These are phyloP conservation scores for Ensete ventricosum DNA, from an alignment of 176 grass and related monocot species.

Conservation along the genomic window DNA sequence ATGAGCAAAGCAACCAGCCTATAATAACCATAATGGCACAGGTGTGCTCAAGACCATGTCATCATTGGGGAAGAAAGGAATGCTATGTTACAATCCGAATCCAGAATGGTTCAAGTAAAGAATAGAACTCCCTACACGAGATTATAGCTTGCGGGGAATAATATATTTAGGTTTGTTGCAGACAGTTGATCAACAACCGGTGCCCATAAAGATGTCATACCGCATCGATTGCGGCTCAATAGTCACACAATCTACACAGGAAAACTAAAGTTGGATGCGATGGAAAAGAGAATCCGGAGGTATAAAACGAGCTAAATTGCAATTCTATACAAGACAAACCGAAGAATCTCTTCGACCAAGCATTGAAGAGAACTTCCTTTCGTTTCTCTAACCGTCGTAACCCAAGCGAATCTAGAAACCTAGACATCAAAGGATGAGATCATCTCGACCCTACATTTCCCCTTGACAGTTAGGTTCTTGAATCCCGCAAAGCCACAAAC, in stretches of 20 bases:
- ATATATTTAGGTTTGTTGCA: background rate
- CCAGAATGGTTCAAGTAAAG: background rate
- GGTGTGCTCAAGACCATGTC: background rate
- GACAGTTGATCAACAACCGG: background rate
- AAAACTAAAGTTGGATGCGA: background rate
- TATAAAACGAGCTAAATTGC: no score
- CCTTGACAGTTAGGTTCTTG: background rate
- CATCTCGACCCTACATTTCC: background rate
- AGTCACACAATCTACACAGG: background rate
- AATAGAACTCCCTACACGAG: background rate
- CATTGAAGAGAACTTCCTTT: background rate
- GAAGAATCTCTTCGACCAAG: background rate
- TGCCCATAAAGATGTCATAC: background rate
- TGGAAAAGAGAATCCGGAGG: no score
- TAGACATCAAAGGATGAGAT: background rate
- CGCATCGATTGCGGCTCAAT: background rate
- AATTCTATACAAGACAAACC: background rate
- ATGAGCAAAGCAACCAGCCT: no score
- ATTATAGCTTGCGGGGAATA: background rate
- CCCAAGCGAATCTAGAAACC: background rate
- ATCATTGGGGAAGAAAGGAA: background rate
- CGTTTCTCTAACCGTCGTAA: background rate
- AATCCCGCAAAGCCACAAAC: background rate
- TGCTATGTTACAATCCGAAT: background rate
- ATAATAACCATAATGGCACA: no score